A percentile compares a stretch with the other conserved stretches of the same genome.
Evolutionary conservation across 1,284 basidiomycete species (phyloP).

Genomic region (Cryptococcus hybrid): DNA sequence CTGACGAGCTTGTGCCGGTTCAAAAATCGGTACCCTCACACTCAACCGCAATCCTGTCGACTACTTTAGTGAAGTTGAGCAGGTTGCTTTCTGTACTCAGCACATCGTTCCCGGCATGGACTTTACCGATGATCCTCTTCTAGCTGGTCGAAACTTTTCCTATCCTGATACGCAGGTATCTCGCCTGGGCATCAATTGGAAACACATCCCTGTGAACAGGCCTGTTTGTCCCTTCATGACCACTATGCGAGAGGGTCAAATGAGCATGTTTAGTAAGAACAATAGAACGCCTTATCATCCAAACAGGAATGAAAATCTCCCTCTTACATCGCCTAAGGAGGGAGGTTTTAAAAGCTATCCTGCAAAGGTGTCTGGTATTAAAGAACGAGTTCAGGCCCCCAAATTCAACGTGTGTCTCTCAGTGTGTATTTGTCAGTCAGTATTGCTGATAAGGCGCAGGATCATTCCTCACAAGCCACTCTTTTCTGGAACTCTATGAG

Average conservation of each 20-base stretch:
- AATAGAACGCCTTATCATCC: constrained; percentile 67
- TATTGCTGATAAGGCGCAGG: constrained; percentile 52
- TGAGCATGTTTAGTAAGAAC: constrained; percentile 58
- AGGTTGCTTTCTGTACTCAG: constrained; percentile 74
- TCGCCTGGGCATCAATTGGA: constrained; percentile 61
- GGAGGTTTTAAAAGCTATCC: constrained; percentile 59
- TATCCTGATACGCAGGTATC: constrained; percentile 77
- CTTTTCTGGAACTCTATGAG: constrained; percentile 74
- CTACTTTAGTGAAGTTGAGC: constrained; percentile 79
- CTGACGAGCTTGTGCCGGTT: constrained; percentile 71
- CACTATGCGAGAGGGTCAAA: constrained; percentile 67
- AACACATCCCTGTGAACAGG: constrained; percentile 72
- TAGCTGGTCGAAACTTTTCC: constrained; percentile 80
- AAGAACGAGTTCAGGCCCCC: constrained; percentile 63
- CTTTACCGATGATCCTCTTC: constrained; percentile 73
- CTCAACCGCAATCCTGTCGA: constrained; percentile 62
- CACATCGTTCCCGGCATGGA: constrained; percentile 79
- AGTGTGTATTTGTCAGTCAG: background rate
- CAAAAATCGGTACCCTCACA: constrained; percentile 71
- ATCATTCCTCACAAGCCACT: constrained; percentile 49
- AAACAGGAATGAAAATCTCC: constrained; percentile 61
- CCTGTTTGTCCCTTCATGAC: constrained; percentile 77
- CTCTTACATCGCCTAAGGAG: constrained; percentile 39
- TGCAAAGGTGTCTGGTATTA: constrained; percentile 58
- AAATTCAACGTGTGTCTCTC: constrained; percentile 65